A percentile compares a stretch with the other conserved stretches of the same genome.
Evolutionary conservation across 2,329 filamentous ascomycete species (phyloP).

Genomic region (Alternaria burnsii): DNA sequence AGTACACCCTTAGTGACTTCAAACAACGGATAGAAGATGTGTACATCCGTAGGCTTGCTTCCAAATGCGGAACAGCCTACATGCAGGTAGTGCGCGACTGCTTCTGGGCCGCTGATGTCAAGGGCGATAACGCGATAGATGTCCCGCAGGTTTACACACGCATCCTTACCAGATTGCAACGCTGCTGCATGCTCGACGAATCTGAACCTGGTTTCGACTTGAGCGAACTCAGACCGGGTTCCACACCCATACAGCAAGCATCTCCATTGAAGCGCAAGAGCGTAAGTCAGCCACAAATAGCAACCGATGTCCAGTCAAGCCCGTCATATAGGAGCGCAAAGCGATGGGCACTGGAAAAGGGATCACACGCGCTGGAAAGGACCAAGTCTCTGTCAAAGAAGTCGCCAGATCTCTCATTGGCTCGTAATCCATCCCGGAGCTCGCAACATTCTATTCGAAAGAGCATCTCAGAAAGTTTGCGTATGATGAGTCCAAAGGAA

Average conservation of each 20-base stretch:
- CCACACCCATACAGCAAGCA: conserved; percentile 30
- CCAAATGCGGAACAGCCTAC: conserved; percentile 76
- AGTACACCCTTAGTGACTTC: conserved; percentile 68
- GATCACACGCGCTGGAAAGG: conserved; percentile 45
- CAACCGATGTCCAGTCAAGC: conserved; percentile 37
- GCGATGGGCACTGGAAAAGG: conserved; percentile 48
- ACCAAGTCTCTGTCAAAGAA: conserved; percentile 44
- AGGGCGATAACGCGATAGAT: conserved; percentile 42
- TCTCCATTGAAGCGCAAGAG: conserved; percentile 46
- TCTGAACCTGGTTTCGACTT: conserved; percentile 44
- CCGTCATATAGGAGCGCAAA: conserved; percentile 49
- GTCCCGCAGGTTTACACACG: conserved; percentile 51
- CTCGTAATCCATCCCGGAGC: conserved; percentile 40
- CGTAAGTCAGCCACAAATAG: conserved; percentile 33
- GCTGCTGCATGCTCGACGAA: conserved; percentile 52
- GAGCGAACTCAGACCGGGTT: conserved; percentile 35
- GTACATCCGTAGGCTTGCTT: conserved; percentile 70
- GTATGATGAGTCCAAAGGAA: conserved; percentile 42
- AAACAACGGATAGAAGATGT: conserved; percentile 70
- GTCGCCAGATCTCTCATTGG: conserved; percentile 39
- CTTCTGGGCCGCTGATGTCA: conserved; percentile 71
- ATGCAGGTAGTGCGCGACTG: conserved; percentile 78
- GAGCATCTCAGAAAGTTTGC: conserved; percentile 43
- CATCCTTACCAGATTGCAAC: conserved; percentile 55
- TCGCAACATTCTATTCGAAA: conserved; percentile 48